phyloP scores from a whole-genome alignment of 148 eudicot genomes.

The Polygonum maritimum region DNA sequence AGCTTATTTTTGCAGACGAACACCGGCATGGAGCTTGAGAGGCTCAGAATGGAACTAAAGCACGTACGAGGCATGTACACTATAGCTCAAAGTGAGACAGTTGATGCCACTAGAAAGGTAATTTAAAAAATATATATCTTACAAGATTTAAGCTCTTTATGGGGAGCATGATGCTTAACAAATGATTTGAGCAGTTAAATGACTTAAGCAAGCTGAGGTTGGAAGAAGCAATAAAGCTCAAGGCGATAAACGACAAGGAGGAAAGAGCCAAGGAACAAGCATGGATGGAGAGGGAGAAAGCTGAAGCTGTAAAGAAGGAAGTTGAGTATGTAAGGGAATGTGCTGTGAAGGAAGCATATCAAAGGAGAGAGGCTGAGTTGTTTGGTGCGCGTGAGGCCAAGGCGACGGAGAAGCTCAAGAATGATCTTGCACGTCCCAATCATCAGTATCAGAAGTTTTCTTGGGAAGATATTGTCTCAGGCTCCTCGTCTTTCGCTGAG shows the following conservation, averaged over 20 bases:
- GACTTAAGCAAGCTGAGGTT: constrained; percentile 46
- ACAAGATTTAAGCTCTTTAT: background rate
- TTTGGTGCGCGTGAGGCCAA: constrained; percentile 46
- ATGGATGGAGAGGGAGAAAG: constrained; percentile 41
- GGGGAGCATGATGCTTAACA: background rate
- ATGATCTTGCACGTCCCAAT: constrained; percentile 28
- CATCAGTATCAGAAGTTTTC: constrained; percentile 51
- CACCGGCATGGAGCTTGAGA: constrained; percentile 55
- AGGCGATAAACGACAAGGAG: constrained; percentile 43
- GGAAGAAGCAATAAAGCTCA: constrained; percentile 57
- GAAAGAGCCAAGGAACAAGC: constrained; percentile 59
- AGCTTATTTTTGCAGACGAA: constrained; percentile 28
- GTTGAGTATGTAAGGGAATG: constrained; percentile 40
- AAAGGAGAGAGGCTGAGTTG: constrained; percentile 58
- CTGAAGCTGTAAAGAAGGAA: constrained; percentile 56
- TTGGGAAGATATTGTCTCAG: constrained; percentile 72
- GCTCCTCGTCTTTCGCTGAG: constrained; percentile 53
- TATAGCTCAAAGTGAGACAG: constrained; percentile 63
- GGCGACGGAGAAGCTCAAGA: constrained; percentile 62
- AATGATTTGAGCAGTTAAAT: constrained; percentile 33
- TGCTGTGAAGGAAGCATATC: constrained; percentile 50
- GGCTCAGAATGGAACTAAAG: constrained; percentile 66
- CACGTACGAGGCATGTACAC: constrained; percentile 74
- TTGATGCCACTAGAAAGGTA: constrained; percentile 76
- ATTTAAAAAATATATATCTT: background rate